Evolutionary conservation across 2,329 filamentous ascomycete species (phyloP).

Genomic region (Akanthomyces uredinophilus): DNA sequence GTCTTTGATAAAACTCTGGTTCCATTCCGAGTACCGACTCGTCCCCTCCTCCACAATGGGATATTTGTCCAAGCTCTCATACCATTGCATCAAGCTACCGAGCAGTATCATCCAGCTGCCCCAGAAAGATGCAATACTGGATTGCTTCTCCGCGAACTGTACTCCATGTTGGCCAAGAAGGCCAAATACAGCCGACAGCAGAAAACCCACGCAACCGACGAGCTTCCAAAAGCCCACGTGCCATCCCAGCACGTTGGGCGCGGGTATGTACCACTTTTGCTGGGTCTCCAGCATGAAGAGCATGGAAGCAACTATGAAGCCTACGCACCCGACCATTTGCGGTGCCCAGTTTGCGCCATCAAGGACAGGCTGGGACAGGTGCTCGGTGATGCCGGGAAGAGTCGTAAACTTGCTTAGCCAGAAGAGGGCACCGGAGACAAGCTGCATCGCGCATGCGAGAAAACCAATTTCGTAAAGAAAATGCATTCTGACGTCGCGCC

Average conservation of each 20-base stretch:
- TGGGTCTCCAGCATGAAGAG: constrained; percentile 66
- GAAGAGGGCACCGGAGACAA: constrained; percentile 57
- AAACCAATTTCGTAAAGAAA: constrained; percentile 54
- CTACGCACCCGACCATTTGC: constrained; percentile 55
- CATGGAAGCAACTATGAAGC: constrained; percentile 53
- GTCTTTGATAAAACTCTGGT: neutral
- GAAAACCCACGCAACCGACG: constrained; percentile 53
- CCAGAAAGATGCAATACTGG: constrained; percentile 41
- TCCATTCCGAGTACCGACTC: constrained; percentile 1
- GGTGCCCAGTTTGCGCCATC: constrained; percentile 56
- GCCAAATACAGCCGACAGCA: constrained; percentile 55
- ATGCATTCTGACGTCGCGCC: neutral
- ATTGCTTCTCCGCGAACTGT: constrained; percentile 38
- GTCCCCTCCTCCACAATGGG: constrained; percentile 15
- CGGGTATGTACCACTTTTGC: constrained; percentile 56
- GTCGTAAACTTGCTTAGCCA: constrained; percentile 34
- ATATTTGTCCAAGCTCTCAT: constrained; percentile 23
- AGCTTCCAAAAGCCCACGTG: constrained; percentile 63
- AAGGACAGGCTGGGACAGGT: constrained; percentile 38
- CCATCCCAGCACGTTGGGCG: constrained; percentile 55
- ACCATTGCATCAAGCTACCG: constrained; percentile 22
- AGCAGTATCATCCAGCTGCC: constrained; percentile 38
- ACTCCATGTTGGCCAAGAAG: constrained; percentile 44
- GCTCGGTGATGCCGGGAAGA: constrained; percentile 54
- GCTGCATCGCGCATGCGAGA: constrained; percentile 51